These are phyloP conservation scores for Rhizopogon vinicolor DNA, from an alignment of 768 basidiomycete species.

Conservation along the genomic window DNA sequence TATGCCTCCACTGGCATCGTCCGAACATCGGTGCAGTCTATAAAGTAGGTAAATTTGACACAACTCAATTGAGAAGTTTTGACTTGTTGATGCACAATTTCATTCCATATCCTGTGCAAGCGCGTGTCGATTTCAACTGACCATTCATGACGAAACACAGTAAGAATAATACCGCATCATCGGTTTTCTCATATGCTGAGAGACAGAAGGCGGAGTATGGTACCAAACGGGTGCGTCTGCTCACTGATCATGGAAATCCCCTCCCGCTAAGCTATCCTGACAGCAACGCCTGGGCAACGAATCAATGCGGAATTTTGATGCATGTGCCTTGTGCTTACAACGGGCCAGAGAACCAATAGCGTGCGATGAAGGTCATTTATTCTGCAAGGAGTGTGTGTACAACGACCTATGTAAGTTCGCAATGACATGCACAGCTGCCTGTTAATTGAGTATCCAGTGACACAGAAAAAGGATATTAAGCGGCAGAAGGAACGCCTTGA, in stretches of 20 bases:
- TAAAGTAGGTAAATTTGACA: no score
- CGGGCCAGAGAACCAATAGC: conserved; percentile 79
- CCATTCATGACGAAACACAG: conserved; percentile 77
- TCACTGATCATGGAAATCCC: neutral
- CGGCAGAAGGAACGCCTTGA: conserved; percentile 81
- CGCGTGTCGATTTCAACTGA: neutral
- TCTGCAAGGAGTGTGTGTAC: conserved; percentile 93
- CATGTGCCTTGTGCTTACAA: conserved; percentile 85
- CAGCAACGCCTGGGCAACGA: conserved; percentile 64
- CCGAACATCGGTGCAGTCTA: no score
- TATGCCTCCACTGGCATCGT: no score
- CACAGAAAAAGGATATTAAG: conserved; percentile 91
- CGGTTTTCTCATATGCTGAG: conserved; percentile 87
- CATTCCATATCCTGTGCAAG: no score
- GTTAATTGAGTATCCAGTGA: conserved; percentile 42
- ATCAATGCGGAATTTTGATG: conserved; percentile 88
- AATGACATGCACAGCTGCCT: conserved; percentile 1
- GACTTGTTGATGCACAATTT: no score
- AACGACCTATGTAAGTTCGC: conserved; percentile 67
- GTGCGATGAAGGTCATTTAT: conserved; percentile 84
- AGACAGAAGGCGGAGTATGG: conserved; percentile 80
- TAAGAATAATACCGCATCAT: conserved; percentile 88
- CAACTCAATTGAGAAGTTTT: no score
- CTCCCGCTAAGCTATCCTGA: conserved; percentile 2
- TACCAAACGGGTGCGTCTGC: conserved; percentile 57